Base-by-base conservation (phyloP, 2,329 filamentous ascomycete genomes). In the Talaromyces marneffei region DNA sequence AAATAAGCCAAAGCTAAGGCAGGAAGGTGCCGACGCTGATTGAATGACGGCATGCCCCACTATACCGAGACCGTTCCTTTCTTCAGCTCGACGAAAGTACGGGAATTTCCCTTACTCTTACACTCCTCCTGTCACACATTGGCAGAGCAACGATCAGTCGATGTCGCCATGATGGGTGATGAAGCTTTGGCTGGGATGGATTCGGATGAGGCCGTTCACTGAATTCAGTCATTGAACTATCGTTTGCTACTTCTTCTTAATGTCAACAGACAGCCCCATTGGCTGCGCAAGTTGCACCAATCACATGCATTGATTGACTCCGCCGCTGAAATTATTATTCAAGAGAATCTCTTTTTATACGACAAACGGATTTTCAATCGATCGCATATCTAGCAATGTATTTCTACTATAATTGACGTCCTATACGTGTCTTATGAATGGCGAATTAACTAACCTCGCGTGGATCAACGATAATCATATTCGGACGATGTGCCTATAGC, bases 1-100 rank as follows among this genome's bases (percentile, higher is more conserved):
- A 55, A 55, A 39, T 27, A 31, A 23, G 50, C 14, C 4, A 3
- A 40, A 55, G 35, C 18, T 54, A 55, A 29, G 25, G 23, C 25
- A 55, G 25, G 23, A 40, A 55, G 52, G 16, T n/a, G 52, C 33
- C 33, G 52, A 40, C 20, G 20, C 33, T 55, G 52, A 55, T 55
- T 55, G 52, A 55, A 55, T 55, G 52, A 55, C 52, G 52, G 52
- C 52, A 55, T 55, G 31, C 33, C 52, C 52, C 52, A 55, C 31
- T 40, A 4, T 12, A n/a, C 14, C n/a, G n/a, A n/a, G n/a, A n/a
- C n/a, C n/a, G n/a, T n/a, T n/a, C n/a, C n/a, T n/a, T n/a, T n/a
- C n/a, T n/a, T n/a, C n/a, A n/a, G n/a, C n/a, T n/a, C n/a, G n/a
- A n/a, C n/a, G n/a, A n/a, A n/a, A n/a, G n/a, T n/a, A n/a, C n/a